These are phyloP conservation scores for Trichosanthes truncata DNA, from an alignment of 306 rosid genomes.

Conservation along the genomic window DNA sequence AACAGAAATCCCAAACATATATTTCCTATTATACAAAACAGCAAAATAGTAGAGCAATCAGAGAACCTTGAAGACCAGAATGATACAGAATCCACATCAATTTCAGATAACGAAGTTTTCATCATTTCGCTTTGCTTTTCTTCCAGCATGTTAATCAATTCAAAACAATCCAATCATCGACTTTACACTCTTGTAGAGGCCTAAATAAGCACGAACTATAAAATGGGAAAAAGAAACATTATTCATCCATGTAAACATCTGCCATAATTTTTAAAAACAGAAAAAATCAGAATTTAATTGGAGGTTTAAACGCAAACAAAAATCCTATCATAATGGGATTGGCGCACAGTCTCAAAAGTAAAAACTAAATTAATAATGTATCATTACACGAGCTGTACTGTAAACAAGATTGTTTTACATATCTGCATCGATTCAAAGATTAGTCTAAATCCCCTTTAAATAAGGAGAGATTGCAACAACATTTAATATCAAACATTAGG, in stretches of 20 bases:
- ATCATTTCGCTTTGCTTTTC: not conserved
- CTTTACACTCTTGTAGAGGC: not conserved
- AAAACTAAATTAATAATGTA: not conserved
- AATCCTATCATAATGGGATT: not conserved
- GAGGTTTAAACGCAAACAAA: not conserved
- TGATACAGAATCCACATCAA: not conserved
- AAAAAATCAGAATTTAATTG: not conserved
- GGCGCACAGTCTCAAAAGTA: not conserved
- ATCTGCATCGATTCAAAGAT: not conserved
- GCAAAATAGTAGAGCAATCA: not conserved
- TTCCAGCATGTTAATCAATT: not conserved
- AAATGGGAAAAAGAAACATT: not conserved
- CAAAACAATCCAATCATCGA: not conserved
- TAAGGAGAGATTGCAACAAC: not conserved
- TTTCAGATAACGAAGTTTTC: not conserved
- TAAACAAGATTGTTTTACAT: not conserved
- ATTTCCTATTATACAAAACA: not conserved
- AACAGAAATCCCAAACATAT: not conserved
- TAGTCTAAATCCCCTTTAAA: not conserved
- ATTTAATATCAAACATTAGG: not conserved
- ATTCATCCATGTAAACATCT: not conserved
- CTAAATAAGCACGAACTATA: not conserved
- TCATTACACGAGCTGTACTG: not conserved
- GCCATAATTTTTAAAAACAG: not conserved
- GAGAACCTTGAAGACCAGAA: conserved; percentile 5